Conservation (phyloP, 495 filamentous ascomycete genomes). For the Halenospora varia region DNA sequence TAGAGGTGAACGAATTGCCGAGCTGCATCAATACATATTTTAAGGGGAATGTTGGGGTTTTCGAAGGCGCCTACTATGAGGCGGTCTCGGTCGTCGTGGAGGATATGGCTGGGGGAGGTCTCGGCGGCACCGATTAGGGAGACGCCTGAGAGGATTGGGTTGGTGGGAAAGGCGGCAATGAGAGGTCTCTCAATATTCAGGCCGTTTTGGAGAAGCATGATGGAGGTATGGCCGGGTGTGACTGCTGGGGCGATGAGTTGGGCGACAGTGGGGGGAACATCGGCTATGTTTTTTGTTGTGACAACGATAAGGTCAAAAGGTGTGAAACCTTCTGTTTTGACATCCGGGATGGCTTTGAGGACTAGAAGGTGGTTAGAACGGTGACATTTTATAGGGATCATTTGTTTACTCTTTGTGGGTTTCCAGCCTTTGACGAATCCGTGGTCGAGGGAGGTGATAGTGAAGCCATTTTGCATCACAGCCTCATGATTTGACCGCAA, state of each 20-base stretch:
- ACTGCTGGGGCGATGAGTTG: constrained; percentile 45
- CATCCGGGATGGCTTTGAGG: constrained; percentile 35
- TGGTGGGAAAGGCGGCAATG: constrained; percentile 43
- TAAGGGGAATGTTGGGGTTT: constrained; percentile 27
- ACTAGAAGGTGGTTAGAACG: constrained; percentile 22
- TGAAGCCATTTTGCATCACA: constrained; percentile 25
- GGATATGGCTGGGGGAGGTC: constrained; percentile 37
- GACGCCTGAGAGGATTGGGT: constrained; percentile 49
- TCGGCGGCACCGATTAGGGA: constrained; percentile 48
- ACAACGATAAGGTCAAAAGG: constrained; percentile 49
- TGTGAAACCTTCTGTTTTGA: constrained; percentile 20
- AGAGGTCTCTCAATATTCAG: constrained; percentile 59
- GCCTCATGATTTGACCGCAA: constrained; percentile 31
- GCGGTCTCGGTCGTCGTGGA: constrained; percentile 38
- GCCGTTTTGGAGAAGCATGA: constrained; percentile 60
- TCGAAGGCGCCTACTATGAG: constrained; percentile 43
- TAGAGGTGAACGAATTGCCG: constrained; percentile 38
- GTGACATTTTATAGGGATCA: not conserved
- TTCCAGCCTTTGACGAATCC: constrained; percentile 28
- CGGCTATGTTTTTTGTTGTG: constrained; percentile 47
- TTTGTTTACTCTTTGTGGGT: constrained; percentile 18
- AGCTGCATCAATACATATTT: not conserved
- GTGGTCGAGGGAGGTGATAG: constrained; percentile 31
- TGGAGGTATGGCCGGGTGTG: constrained; percentile 41
- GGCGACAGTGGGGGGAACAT: constrained; percentile 31